Evolutionary conservation across 495 filamentous ascomycete genomes (phyloP), one percentile per base, ranked within the genome.

Genomic region (Penicillium nucicola): DNA sequence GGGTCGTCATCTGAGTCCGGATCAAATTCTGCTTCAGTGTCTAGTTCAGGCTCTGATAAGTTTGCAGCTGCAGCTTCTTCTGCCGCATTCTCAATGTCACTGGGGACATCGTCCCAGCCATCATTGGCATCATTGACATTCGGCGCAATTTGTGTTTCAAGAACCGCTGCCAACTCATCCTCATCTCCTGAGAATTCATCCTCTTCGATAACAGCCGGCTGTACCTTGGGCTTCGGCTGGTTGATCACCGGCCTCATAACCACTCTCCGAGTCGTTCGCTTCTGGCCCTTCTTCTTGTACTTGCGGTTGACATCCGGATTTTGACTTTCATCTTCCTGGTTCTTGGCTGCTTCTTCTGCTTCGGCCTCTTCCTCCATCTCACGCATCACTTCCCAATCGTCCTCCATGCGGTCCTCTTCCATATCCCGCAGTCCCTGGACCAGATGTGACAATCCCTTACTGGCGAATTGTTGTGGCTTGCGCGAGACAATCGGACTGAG

Each of bases 211-310:
- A 56, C 48, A 38, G 60, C 53, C 44, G 63, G 52, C 34, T 53
- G 49, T 2, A 59, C 45, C 38, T 66, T 60, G 0, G 55, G 43
- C 51, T 71, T 72, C 44, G 71, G 60, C 33, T 69, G 75, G 44
- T 60, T 54, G 11, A 64, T 42, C 11, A 77, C 75, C 0, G 81
- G 81, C 61, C 71, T 82, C 84, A 95, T 92, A 33, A 81, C 87
- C n/a, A 87, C 83, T 33, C 79, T 68, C 42, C 87, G 76, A 2
- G 92, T 96, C 30, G 87, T 90, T 35, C 92, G 79, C 69, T 97
- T 97, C 62, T 90, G 84, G 0, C 92, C 92, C 68, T 86, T 89
- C 78, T 97, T 97, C 74, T 96, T 96, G 74, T 84, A 96, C 2
- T 80, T 68, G 42, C 78, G 82, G 0, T 80, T 77, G 10, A 75